Evolutionary conservation across 192 early-diverging fungal species (phyloP).

Genomic region (Coemansia sp.): DNA sequence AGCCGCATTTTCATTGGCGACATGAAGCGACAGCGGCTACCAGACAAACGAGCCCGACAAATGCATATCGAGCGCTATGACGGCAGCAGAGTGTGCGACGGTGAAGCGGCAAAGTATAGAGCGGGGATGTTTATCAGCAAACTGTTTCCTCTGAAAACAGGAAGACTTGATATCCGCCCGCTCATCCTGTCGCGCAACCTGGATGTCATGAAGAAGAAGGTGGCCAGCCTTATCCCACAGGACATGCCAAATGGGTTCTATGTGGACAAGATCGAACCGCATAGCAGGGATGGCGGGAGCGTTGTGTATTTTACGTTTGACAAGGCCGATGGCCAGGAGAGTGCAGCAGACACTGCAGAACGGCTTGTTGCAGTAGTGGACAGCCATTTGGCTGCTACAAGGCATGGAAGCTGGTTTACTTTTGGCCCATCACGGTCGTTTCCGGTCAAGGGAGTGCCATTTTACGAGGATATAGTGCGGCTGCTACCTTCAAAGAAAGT

Average conservation of each 20-base stretch:
- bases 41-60: neutral
- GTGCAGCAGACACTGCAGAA: slow-evolving; percentile 18
- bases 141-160: slow-evolving; percentile 55
- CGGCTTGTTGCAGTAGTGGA: slow-evolving; percentile 30
- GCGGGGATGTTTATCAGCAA: slow-evolving; percentile 55
- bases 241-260: slow-evolving; percentile 36
- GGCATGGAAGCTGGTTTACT: slow-evolving; percentile 63
- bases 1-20: neutral
- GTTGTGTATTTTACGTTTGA: slow-evolving; percentile 50
- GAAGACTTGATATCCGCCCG: slow-evolving; percentile 48
- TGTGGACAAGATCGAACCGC: slow-evolving; percentile 38
- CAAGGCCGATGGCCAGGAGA: slow-evolving; percentile 2
- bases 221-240: slow-evolving; percentile 26
- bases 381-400: slow-evolving; percentile 56
- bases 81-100: neutral
- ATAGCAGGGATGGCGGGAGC: slow-evolving; percentile 48
- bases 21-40: neutral
- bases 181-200: slow-evolving; percentile 43
- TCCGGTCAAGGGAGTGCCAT: slow-evolving; percentile 69
- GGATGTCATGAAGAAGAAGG: slow-evolving; percentile 29
- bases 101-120: slow-evolving; percentile 21
- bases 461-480: slow-evolving; percentile 71
- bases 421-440: slow-evolving; percentile 65
- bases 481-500: slow-evolving; percentile 57
- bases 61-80: slow-evolving; percentile 36